phyloP scores from a whole-genome alignment of 2,329 filamentous ascomycete species.

The Thielaviopsis populi region DNA sequence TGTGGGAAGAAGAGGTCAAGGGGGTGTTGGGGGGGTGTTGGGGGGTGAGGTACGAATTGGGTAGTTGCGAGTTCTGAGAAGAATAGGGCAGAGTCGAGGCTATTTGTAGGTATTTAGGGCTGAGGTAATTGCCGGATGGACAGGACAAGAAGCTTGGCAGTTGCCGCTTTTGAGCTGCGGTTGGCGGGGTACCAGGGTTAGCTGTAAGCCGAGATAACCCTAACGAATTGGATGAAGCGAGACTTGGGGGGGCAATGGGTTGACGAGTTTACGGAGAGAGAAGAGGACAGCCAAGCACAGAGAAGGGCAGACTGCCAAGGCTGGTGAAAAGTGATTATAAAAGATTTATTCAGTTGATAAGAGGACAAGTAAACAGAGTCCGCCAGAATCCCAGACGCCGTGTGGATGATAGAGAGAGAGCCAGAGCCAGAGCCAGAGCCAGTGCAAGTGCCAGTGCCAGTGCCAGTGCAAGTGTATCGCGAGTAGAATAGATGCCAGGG shows the following conservation, averaged over 20 bases:
- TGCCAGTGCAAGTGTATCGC: background rate
- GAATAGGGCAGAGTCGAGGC: background rate
- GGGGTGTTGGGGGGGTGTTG: background rate
- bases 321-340: background rate
- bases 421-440: background rate
- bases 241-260: no score
- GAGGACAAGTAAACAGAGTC: background rate
- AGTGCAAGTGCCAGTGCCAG: background rate
- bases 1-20: constrained; percentile 24
- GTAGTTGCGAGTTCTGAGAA: background rate
- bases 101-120: background rate
- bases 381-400: constrained; percentile 7
- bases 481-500: background rate
- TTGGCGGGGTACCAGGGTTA: constrained; percentile 3
- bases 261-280: no score
- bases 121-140: background rate
- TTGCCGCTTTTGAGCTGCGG: background rate
- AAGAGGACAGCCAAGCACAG: background rate
- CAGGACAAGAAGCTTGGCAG: background rate
- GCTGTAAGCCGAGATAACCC: background rate
- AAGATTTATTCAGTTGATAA: background rate
- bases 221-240: background rate
- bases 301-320: background rate
- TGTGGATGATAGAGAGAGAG: background rate
- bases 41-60: background rate